phyloP scores from a whole-genome alignment of 768 basidiomycete species.

The Rossbeevera mucosa region DNA sequence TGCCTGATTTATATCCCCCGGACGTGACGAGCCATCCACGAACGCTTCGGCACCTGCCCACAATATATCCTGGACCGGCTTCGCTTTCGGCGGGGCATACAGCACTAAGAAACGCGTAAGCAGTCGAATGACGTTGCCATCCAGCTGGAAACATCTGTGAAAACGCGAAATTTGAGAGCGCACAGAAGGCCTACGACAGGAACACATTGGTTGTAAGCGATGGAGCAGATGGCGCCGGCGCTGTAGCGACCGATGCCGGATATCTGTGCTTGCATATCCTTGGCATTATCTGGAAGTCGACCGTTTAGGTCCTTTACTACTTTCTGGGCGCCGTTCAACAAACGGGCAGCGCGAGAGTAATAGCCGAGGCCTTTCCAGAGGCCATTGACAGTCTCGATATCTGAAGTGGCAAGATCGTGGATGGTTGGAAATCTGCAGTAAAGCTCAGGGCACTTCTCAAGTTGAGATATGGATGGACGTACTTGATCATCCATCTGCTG shows the following conservation, averaged over 20 bases:
- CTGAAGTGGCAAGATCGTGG: slow-evolving; percentile 61
- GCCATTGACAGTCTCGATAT: slow-evolving; percentile 80
- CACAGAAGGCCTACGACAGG: slow-evolving; percentile 64
- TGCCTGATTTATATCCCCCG: slow-evolving; percentile 89
- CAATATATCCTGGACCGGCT: slow-evolving; percentile 71
- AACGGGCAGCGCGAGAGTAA: slow-evolving; percentile 79
- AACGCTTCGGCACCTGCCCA: slow-evolving; percentile 75
- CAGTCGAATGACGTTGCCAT: slow-evolving; percentile 88
- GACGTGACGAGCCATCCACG: slow-evolving; percentile 49
- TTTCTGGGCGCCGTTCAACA: slow-evolving; percentile 81
- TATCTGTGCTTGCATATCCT: slow-evolving; percentile 75
- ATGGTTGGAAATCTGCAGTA: slow-evolving; percentile 75
- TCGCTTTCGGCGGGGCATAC: slow-evolving; percentile 77
- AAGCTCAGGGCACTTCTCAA: not conserved
- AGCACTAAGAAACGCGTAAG: slow-evolving; percentile 79
- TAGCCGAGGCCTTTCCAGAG: slow-evolving; percentile 93
- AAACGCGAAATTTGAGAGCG: not conserved
- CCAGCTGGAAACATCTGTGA: slow-evolving; percentile 49
- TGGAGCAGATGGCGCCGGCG: slow-evolving; percentile 79
- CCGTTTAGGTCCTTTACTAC: slow-evolving; percentile 64
- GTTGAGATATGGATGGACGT: slow-evolving; percentile 19
- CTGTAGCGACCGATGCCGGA: slow-evolving; percentile 89
- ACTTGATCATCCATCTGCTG: slow-evolving; percentile 82
- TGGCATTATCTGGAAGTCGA: slow-evolving; percentile 72
- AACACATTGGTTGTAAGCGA: slow-evolving; percentile 78